phyloP scores from a whole-genome alignment of 1,139 yeast genomes.

The Trichomonascaceae sp. region DNA sequence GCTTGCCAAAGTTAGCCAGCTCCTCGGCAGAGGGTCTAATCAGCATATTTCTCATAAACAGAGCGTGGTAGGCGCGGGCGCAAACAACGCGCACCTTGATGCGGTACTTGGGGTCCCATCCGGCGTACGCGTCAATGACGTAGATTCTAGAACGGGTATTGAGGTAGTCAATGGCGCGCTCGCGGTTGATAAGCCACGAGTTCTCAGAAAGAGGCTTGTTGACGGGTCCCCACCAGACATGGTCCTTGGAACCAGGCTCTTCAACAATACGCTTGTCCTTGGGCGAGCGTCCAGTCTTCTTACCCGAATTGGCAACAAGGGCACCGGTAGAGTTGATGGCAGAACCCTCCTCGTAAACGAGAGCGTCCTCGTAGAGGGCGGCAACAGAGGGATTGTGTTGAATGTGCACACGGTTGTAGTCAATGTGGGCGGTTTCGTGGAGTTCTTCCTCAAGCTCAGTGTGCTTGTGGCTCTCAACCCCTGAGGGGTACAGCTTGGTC shows the following conservation, averaged over 20 bases:
- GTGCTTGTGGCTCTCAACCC: constrained; percentile 26
- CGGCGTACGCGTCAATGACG: constrained; percentile 94
- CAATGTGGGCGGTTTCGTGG: constrained; percentile 29
- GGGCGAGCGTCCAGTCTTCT: constrained; percentile 97
- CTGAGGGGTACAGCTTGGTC: constrained; percentile 30
- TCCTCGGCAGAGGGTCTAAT: constrained; percentile 91
- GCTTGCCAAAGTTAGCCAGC: constrained; percentile 83
- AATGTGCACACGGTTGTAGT: constrained; percentile 30
- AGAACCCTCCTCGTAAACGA: constrained; percentile 71
- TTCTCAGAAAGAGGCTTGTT: constrained; percentile 89
- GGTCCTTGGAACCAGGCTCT: constrained; percentile 68
- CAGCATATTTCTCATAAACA: constrained; percentile 97
- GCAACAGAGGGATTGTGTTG: constrained; percentile 92
- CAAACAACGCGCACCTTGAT: constrained; percentile 93
- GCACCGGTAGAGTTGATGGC: constrained; percentile 93
- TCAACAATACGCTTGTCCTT: constrained; percentile 97
- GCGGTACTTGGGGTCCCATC: constrained; percentile 98
- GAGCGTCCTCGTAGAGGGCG: constrained; percentile 87
- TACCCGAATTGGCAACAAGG: constrained; percentile 88
- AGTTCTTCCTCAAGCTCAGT: constrained; percentile 30
- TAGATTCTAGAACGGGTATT: constrained; percentile 92
- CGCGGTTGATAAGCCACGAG: constrained; percentile 92
- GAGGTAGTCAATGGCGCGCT: constrained; percentile 92
- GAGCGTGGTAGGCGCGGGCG: constrained; percentile 97
- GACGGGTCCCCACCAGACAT: constrained; percentile 99